Percentiles rank a stretch among this genome's conserved stretches.
Conservation (phyloP, 306 rosid genomes). For the Dalbergia cochinchinensis region DNA sequence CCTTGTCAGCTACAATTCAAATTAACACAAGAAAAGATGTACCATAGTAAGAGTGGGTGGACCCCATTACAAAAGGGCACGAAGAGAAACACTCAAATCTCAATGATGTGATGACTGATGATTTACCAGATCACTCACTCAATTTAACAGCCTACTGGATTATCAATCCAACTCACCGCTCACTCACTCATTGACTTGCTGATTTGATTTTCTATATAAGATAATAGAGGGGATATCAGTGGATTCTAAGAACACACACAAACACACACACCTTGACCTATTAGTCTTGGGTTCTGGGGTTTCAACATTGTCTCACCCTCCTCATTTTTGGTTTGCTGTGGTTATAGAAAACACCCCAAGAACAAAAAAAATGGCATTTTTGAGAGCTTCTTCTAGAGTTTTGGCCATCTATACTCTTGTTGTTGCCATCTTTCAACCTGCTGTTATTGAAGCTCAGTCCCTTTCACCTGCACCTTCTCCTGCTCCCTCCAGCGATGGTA, state of each 20-base stretch:
- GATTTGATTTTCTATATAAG: background rate
- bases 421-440: constrained; percentile 57
- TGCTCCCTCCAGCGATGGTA: constrained; percentile 80
- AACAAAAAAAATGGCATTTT: constrained; percentile 49
- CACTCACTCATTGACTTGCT: background rate
- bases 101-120: constrained; percentile 4
- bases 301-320: background rate
- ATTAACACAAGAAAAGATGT: constrained; percentile 17
- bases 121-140: background rate
- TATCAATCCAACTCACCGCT: background rate
- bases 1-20: constrained; percentile 13
- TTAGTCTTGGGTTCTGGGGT: background rate
- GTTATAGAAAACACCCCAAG: constrained; percentile 1
- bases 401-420: constrained; percentile 49
- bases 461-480: constrained; percentile 62
- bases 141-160: background rate
- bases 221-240: constrained; percentile 27
- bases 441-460: constrained; percentile 52
- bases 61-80: constrained; percentile 23
- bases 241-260: background rate
- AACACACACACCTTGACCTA: background rate
- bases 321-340: background rate
- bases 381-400: constrained; percentile 41
- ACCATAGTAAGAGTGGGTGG: constrained; percentile 31
- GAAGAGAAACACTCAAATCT: constrained; percentile 26